Evolutionary conservation across 2,329 filamentous ascomycete species (phyloP), one percentile per base, ranked within the genome.

Genomic region (Neopestalotiopsis sp.): DNA sequence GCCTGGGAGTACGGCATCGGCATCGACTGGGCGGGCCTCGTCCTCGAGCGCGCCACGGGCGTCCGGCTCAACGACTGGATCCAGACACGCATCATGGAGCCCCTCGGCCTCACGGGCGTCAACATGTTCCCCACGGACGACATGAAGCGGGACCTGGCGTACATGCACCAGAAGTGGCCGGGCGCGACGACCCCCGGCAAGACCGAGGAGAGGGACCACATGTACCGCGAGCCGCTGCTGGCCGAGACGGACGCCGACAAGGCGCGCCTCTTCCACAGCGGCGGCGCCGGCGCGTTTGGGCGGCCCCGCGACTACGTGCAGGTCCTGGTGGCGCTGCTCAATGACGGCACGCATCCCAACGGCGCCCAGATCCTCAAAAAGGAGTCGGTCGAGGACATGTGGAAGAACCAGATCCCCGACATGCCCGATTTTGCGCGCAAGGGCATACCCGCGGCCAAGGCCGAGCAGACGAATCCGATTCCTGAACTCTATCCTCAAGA

Each of bases 341-440:
- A 93, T 75, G 81, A 90, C 70, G 91, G 91, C 60, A 86, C 81
- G 0, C 89, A 85, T 42, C 88, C 91, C 0, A 92, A 89, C 0
- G 85, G 86, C 1, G 76, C 77, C 0, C 81, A 82, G 65, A 84
- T 93, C 40, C 81, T 93, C 6, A 80, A 82, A 24, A 81, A 84
- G 17, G 80, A 84, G 38, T 91, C 89, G 0, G 86, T 93, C 0
- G 83, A 90, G 13, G 78, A 86, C 40, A 91, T 93, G 88, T 92
- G 90, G 76, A 81, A 81, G 68, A 92, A 93, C 75, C 89, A 90
- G 71, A 85, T 91, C 65, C 83, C 86, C 0, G 69, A 84, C 1
- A 83, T 86, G 62, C 88, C 88, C 0, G 74, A 90, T 70, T 89
- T 87, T 68, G 82, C 82, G 1, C 81, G 85, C 1, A 79, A 82